Evolutionary conservation across 495 filamentous ascomycete species (phyloP).

Genomic region (Pyrenopolyporus hunteri): DNA sequence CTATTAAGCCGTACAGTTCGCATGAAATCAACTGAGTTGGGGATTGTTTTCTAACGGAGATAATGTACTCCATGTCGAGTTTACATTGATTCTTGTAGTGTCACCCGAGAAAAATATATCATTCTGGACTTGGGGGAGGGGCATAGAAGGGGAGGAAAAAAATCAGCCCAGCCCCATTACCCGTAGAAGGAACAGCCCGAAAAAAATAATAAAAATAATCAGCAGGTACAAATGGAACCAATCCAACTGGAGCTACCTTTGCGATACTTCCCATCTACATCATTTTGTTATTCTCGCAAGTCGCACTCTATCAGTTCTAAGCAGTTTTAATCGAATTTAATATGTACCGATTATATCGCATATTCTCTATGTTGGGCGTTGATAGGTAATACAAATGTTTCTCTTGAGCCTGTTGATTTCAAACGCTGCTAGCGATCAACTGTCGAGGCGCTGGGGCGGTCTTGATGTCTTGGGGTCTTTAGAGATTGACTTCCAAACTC

Average conservation of each 20-base stretch:
- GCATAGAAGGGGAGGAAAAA: slow-evolving; percentile 7
- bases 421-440: slow-evolving; percentile 1
- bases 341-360: neutral
- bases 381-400: neutral
- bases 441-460: slow-evolving; percentile 1
- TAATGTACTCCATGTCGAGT: slow-evolving; percentile 12
- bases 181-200: slow-evolving; percentile 32
- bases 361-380: neutral
- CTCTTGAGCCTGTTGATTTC: slow-evolving; percentile 8
- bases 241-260: slow-evolving; percentile 21
- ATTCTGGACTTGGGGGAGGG: slow-evolving; percentile 17
- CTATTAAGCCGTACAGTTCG: slow-evolving; percentile 4
- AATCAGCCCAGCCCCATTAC: slow-evolving; percentile 38
- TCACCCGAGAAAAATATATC: slow-evolving; percentile 28
- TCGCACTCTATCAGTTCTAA: slow-evolving; percentile 19
- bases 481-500: slow-evolving; percentile 31
- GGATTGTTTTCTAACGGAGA: slow-evolving; percentile 1
- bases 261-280: slow-evolving; percentile 26
- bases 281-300: slow-evolving; percentile 27
- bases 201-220: slow-evolving; percentile 33
- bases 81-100: slow-evolving; percentile 29
- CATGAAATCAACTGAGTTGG: neutral
- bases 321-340: neutral
- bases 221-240: slow-evolving; percentile 32
- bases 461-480: slow-evolving; percentile 15